phyloP scores from a whole-genome alignment of 2,329 filamentous ascomycete genomes.

The Hypoxylon sp. region DNA sequence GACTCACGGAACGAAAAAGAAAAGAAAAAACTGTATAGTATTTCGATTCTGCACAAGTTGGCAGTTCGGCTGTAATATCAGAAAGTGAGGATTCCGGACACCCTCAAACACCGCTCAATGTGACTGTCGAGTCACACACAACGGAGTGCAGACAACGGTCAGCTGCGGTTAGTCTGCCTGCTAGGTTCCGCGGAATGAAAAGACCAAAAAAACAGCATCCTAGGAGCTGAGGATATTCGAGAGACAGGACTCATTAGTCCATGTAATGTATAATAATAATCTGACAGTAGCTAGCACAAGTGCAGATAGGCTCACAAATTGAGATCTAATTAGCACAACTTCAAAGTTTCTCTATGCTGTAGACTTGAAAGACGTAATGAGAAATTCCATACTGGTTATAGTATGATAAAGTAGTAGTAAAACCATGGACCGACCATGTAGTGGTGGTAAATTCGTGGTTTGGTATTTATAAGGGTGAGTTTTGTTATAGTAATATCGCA shows the following conservation, averaged over 20 bases:
- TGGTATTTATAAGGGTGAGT: conserved; percentile 34
- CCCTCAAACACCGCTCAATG: neutral
- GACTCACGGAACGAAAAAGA: neutral
- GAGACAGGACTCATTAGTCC: neutral
- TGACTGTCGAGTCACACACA: neutral
- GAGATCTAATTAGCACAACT: neutral
- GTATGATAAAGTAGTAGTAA: neutral
- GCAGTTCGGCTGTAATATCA: neutral
- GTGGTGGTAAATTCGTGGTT: conserved; percentile 4
- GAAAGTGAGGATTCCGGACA: neutral
- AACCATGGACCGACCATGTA: neutral
- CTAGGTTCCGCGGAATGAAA: too few species aligned
- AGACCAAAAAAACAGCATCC: too few species aligned
- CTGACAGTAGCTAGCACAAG: neutral
- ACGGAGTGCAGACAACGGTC: neutral
- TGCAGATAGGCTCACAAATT: conserved; percentile 6
- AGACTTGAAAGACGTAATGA: neutral
- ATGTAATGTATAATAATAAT: neutral
- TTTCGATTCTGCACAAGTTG: neutral
- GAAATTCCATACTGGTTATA: neutral
- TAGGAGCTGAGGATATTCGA: too few species aligned
- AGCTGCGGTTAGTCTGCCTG: neutral
- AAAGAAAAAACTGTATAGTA: neutral
- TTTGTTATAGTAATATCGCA: conserved; percentile 33
- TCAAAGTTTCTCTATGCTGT: neutral